phyloP scores from a whole-genome alignment of 1,139 yeast genomes.

The Yamadazyma conglobata region DNA sequence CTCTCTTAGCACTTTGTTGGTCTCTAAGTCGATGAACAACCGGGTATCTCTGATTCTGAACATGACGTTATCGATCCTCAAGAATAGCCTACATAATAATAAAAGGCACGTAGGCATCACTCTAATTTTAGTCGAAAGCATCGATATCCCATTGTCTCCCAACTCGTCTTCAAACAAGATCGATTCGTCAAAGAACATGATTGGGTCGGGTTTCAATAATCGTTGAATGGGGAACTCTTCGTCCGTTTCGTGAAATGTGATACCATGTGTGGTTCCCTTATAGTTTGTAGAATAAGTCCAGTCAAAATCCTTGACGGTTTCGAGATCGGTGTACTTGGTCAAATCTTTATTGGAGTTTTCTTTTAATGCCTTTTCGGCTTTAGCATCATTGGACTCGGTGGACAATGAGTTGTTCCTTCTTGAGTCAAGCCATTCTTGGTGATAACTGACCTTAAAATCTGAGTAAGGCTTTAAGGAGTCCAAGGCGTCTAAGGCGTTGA shows the following conservation, averaged over 20 bases:
- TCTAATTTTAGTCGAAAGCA: slow-evolving; percentile 72
- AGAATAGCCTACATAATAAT: slow-evolving; percentile 69
- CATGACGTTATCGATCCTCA: slow-evolving; percentile 86
- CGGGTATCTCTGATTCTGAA: slow-evolving; percentile 84
- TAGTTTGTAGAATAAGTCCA: slow-evolving; percentile 93
- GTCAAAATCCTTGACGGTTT: slow-evolving; percentile 70
- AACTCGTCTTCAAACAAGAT: slow-evolving; percentile 89
- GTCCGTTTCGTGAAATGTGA: slow-evolving; percentile 20
- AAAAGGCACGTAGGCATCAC: slow-evolving; percentile 85
- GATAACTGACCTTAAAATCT: slow-evolving; percentile 67
- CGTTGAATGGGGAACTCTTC: slow-evolving; percentile 63
- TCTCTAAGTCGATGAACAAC: slow-evolving; percentile 72
- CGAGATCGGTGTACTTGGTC: slow-evolving; percentile 39
- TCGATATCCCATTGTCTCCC: slow-evolving; percentile 91
- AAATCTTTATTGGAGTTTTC: slow-evolving; percentile 30
- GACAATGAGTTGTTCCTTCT: slow-evolving; percentile 37
- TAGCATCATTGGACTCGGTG: slow-evolving; percentile 19
- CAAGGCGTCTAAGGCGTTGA: slow-evolving; percentile 79
- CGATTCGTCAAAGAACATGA: slow-evolving; percentile 83
- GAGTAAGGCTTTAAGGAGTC: slow-evolving; percentile 51
- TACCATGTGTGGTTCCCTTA: slow-evolving; percentile 49
- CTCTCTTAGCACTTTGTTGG: slow-evolving; percentile 66
- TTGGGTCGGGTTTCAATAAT: slow-evolving; percentile 76
- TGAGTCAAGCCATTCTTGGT: slow-evolving; percentile 81
- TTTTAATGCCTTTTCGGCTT: slow-evolving; percentile 27